Evolutionary conservation across 331 rosid genomes (phyloP), one percentile per base, ranked within the genome.

Genomic region (Phaseolus coccineus): DNA sequence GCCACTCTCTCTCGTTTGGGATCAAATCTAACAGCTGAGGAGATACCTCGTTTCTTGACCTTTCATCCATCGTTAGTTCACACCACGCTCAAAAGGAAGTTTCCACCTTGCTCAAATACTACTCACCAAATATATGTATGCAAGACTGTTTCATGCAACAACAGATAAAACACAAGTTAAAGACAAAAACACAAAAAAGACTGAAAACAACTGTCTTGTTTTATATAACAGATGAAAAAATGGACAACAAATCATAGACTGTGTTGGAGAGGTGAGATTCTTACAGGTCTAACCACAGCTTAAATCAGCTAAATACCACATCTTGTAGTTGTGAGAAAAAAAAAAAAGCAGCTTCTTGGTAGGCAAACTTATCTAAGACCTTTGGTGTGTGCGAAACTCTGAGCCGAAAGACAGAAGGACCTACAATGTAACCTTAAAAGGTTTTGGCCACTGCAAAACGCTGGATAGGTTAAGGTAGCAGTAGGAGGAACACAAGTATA

Each of bases 11-110:
- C 59, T 85, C 77, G 30, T 77, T 82, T 25, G 94, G 52, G 69
- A 91, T 91, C 86, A 93, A 88, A 74, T 93, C 98, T 13, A 93
- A 80, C 66, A 93, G 84, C 84, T 71, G 88, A 44, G 91, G 94
- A 73, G 88, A 80, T 19, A 19, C 67, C 58, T 80, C 88, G 75
- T 84, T 90, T 68, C 87, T 79, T 55, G 86, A 69, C 70, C 88
- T 81, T 35, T 76, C 87, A 68, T 86, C 89, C 97, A 91, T 89
- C 72, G 19, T 15, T 42, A 15, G 2, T 70, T 62, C 24, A 31
- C 68, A 51, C 35, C 13, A 55, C 72, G 75, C 73, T 73, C 77
- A 24, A 74, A 70, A 35, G 24, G 10, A 52, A 76, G 12, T 74
- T 24, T n/a, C 16, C n/a, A 31, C 28, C 31, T 55, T 46, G 14